Base-by-base conservation (phyloP, 176 grass and related monocot genomes). In the Musa itinerans region DNA sequence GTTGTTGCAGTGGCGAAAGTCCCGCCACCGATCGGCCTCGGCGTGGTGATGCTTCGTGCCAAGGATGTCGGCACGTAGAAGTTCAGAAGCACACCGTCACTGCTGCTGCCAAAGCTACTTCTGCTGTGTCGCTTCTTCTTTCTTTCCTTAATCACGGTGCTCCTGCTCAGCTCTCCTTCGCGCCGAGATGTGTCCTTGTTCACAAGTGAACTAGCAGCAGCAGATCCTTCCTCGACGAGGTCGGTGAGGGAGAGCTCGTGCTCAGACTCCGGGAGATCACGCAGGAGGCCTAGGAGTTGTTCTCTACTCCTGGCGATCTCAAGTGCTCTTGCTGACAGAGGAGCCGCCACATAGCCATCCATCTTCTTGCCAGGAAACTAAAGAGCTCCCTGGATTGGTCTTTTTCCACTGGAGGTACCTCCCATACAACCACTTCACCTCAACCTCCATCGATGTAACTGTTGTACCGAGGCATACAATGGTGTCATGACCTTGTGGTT, bases 61-160 rank as follows among this genome's bases (percentile, higher is more conserved):
- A 91, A 82, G 52, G 81, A 71, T 1, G 85, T 72, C 9, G 88
- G 89, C 52, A 91, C 71, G 82, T 91, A 91, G 79, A 91, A 83
- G 85, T 91, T 87, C 75, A 91, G 89, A 57, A 91, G 85, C 68
- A 91, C 89, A 72, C 89, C 89, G 76, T 87, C 80, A 0, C 75
- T 0, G 34, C 34, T 43, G 50, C 76, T 76, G 81, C 84, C 83
- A 0, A 77, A 74, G 52, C 82, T 56, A 50, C 65, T 78, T 25
- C 82, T 85, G 75, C 76, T 74, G 72, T 49, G 82, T 51, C 67
- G 51, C 20, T 52, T 63, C 62, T 69, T 66, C 72, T 62, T 78
- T 53, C 53, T 78, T 50, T 78, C n/a, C 64, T 54, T 71, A 11
- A 52, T 66, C 20, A 19, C 63, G 24, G 2, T 19, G 57, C 20